phyloP scores from a whole-genome alignment of 768 basidiomycete genomes.

The Gelatoporia subvermispora region DNA sequence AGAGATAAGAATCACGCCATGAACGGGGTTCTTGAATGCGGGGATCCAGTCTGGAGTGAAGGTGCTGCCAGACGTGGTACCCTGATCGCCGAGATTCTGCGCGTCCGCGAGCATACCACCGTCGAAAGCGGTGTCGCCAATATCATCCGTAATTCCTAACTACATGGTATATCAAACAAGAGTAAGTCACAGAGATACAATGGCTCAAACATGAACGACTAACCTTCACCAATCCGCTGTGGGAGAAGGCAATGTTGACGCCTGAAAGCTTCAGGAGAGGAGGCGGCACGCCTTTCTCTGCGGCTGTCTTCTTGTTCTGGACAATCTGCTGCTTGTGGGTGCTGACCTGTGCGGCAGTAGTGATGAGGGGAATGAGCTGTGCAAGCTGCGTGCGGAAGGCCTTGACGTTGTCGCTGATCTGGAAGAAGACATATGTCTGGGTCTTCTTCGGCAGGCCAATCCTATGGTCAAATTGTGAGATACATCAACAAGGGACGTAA shows the following conservation, averaged over 20 bases:
- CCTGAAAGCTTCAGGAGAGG: conserved; percentile 35
- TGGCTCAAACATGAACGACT: neutral
- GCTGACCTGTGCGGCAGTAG: conserved; percentile 38
- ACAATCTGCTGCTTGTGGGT: conserved; percentile 9
- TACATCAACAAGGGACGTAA: neutral
- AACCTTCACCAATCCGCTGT: conserved; percentile 40
- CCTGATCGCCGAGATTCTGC: conserved; percentile 24
- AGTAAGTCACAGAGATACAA: neutral
- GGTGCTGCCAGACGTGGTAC: conserved; percentile 28
- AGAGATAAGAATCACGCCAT: conserved; percentile 47
- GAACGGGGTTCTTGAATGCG: conserved; percentile 38
- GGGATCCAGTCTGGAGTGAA: conserved; percentile 41
- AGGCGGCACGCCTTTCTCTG: conserved; percentile 21
- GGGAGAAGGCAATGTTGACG: conserved; percentile 52
- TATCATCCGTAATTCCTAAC: conserved; percentile 35
- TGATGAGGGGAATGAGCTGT: conserved; percentile 40
- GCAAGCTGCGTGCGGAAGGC: conserved; percentile 40
- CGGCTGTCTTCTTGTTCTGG: conserved; percentile 13
- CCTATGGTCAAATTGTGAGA: conserved; percentile 21
- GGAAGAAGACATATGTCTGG: conserved; percentile 49
- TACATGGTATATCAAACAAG: neutral
- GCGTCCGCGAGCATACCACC: conserved; percentile 40
- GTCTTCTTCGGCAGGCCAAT: conserved; percentile 53
- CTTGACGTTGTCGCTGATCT: conserved; percentile 36
- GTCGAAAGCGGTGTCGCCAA: conserved; percentile 34